Conservation (phyloP, 108 stramenopile species). For the Epipyxis sp. region DNA sequence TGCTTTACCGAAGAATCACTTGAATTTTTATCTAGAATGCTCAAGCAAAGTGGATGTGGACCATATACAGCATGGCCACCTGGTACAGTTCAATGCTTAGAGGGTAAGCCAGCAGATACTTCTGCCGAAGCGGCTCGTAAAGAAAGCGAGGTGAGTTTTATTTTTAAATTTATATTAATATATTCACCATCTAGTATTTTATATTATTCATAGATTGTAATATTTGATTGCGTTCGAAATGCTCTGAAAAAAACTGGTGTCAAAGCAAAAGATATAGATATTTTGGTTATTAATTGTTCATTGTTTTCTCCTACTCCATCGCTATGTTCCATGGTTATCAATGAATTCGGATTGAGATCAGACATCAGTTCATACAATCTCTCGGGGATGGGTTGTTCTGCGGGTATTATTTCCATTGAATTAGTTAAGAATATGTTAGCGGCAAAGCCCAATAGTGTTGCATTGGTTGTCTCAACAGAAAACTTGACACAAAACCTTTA, state of each 20-base stretch:
- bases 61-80: conserved; percentile 97
- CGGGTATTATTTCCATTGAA: conserved; percentile 83
- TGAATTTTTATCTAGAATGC: conserved; percentile 77
- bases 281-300: conserved; percentile 93
- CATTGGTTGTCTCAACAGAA: conserved; percentile 91
- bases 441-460: conserved; percentile 61
- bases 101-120: conserved; percentile 63
- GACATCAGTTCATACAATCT: conserved; percentile 87
- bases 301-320: conserved; percentile 94
- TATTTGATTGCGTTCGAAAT: background rate
- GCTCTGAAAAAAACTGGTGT: conserved; percentile 76
- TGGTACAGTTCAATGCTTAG: conserved; percentile 76
- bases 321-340: conserved; percentile 91
- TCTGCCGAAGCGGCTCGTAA: conserved; percentile 79
- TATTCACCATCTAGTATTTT: background rate
- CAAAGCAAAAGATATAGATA: conserved; percentile 82
- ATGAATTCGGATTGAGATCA: conserved; percentile 80
- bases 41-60: conserved; percentile 82
- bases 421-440: conserved; percentile 78
- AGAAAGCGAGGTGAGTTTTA: conserved; percentile 67
- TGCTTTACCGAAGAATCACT: conserved; percentile 82
- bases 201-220: conserved; percentile 9
- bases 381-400: conserved; percentile 95
- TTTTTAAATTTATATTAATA: background rate
- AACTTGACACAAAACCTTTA: conserved; percentile 94